Evolutionary conservation across 495 filamentous ascomycete species (phyloP), one percentile per base, ranked within the genome.

Genomic region (Neurospora sp.): DNA sequence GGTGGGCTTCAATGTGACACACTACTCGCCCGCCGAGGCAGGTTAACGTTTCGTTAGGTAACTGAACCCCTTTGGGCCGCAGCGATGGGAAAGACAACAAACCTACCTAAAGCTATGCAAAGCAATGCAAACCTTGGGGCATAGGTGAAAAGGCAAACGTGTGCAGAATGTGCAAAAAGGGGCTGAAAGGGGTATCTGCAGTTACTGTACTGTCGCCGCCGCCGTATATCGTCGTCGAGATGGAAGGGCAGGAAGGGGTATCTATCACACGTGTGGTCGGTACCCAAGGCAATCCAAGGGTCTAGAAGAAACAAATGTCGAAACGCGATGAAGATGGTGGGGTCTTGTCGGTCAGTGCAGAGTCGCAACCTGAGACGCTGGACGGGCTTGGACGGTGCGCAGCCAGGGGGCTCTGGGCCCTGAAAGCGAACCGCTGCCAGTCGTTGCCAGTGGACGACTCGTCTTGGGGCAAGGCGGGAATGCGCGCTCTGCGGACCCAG

Each of bases 281-380:
- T 59, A 70, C 69, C 69, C 40, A 70, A 48, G 37, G 40, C 39
- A 35, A 61, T 71, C n/a, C 44, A 61, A 48, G 73, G 59, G 69
- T 59, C 71, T 68, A 20, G 35, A 73, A 71, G 70, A n/a, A 75
- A 73, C 17, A 75, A 35, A 73, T 44, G 45, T 61, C 48, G 48
- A 61, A 61, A 61, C 48, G 48, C 48, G 48, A 61, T 61, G 53
- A 61, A 61, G 53, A 61, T 61, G 14, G 53, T 61, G 27, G 53
- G 53, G 53, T 61, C 53, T 61, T 35, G 53, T 61, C 53, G 53
- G 53, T 61, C 53, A 61, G 53, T 61, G 53, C 53, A 61, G 53
- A 61, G 53, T 61, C 53, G 53, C 53, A 61, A 61, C 53, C 27
- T 61, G 53, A 61, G 27, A 61, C 53, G 53, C 53, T 35, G 45